phyloP scores from a whole-genome alignment of 371 early-diverging fungal species.

The Rhizomucor pusillus region DNA sequence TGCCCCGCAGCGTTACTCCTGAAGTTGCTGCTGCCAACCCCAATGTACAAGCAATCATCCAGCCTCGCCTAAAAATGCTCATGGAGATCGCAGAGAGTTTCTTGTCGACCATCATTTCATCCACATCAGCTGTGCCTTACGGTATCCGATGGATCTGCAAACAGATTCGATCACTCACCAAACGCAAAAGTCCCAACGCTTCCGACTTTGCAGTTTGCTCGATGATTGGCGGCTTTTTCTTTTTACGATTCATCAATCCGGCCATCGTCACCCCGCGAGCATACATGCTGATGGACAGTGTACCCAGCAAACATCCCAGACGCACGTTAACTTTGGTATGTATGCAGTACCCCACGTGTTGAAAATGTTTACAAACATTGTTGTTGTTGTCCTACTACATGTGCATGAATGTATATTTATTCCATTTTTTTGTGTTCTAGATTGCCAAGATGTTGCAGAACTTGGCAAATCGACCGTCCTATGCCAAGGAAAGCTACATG shows the following conservation, averaged over 20 bases:
- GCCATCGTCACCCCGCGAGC: conserved; percentile 93
- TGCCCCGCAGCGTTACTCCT: conserved; percentile 67
- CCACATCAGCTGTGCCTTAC: conserved; percentile 87
- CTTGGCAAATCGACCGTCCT: conserved; percentile 89
- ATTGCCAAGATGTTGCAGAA: conserved; percentile 91
- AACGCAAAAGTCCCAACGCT: conserved; percentile 85
- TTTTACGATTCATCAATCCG: conserved; percentile 91
- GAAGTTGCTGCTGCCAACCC: conserved; percentile 73
- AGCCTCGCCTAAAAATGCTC: conserved; percentile 71
- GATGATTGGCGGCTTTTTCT: conserved; percentile 92
- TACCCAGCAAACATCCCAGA: conserved; percentile 74
- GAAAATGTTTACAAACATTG: background rate
- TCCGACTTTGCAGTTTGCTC: conserved; percentile 83
- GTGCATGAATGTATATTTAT: too few species aligned
- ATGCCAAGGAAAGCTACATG: conserved; percentile 91
- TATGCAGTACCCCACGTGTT: too few species aligned
- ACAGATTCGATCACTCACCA: conserved; percentile 86
- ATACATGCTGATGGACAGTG: conserved; percentile 83
- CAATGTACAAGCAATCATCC: conserved; percentile 77
- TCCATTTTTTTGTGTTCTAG: too few species aligned
- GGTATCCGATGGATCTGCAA: conserved; percentile 97
- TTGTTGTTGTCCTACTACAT: too few species aligned
- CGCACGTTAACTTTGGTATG: conserved; percentile 77
- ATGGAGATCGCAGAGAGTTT: conserved; percentile 81
- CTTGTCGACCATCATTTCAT: conserved; percentile 76